These are phyloP conservation scores for Solanum rostratum DNA, from an alignment of 257 asterid genomes.

Conservation along the genomic window DNA sequence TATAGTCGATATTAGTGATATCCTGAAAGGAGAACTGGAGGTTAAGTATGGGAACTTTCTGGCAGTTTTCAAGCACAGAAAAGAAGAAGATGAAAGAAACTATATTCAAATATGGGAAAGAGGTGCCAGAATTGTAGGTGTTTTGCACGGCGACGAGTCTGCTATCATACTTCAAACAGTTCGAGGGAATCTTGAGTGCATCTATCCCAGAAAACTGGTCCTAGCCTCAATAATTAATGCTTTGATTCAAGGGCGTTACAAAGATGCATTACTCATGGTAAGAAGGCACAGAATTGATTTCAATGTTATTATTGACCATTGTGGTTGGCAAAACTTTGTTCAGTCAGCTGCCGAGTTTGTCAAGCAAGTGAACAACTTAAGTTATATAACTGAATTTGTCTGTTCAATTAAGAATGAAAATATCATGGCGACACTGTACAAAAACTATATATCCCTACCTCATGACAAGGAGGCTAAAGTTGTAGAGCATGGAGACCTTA, in stretches of 20 bases:
- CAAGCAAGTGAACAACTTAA: slow-evolving; percentile 65
- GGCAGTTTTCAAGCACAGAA: slow-evolving; percentile 46
- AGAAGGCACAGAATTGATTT: slow-evolving; percentile 94
- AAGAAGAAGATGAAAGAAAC: slow-evolving; percentile 37
- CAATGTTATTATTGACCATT: slow-evolving; percentile 74
- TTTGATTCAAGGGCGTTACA: slow-evolving; percentile 54
- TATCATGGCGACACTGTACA: slow-evolving; percentile 68
- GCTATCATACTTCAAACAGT: slow-evolving; percentile 75
- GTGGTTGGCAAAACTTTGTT: slow-evolving; percentile 75
- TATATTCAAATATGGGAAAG: slow-evolving; percentile 73
- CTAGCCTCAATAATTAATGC: slow-evolving; percentile 74
- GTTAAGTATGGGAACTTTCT: slow-evolving; percentile 60
- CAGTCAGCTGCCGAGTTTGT: slow-evolving; percentile 67
- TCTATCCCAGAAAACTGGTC: slow-evolving; percentile 86
- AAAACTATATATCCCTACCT: slow-evolving; percentile 30
- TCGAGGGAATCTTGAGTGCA: slow-evolving; percentile 94
- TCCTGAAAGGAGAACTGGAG: slow-evolving; percentile 48
- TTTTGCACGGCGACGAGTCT: slow-evolving; percentile 92
- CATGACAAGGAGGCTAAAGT: slow-evolving; percentile 16
- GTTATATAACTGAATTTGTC: slow-evolving; percentile 76
- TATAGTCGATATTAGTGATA: slow-evolving; percentile 65
- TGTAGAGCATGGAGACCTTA: slow-evolving; percentile 18
- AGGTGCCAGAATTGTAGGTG: slow-evolving; percentile 73
- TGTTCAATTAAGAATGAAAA: slow-evolving; percentile 71
- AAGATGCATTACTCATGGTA: slow-evolving; percentile 77